A percentile compares a stretch with the other conserved stretches of the same genome.
These are phyloP conservation scores for Trichodelitschia bisporula DNA, from an alignment of 495 filamentous ascomycete species.

Conservation along the genomic window DNA sequence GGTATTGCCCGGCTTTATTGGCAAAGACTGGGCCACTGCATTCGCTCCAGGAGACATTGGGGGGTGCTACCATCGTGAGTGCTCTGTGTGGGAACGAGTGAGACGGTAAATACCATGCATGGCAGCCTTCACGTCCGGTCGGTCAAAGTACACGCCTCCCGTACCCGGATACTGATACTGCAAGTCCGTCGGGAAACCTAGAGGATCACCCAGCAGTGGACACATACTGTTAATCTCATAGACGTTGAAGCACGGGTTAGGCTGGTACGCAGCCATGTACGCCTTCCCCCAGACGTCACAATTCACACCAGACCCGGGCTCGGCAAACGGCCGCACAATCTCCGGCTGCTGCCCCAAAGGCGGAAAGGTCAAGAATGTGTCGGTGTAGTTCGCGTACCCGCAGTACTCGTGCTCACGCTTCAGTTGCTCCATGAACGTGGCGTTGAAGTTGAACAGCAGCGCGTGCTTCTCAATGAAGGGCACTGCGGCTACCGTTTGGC, in stretches of 20 bases:
- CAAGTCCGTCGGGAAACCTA: slow-evolving; percentile 6
- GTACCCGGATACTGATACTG: slow-evolving; percentile 5
- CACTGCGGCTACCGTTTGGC: slow-evolving; percentile 5
- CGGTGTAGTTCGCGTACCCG: slow-evolving; percentile 5
- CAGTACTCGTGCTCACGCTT: slow-evolving; percentile 4
- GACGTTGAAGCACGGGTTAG: slow-evolving; percentile 8
- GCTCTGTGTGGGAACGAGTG: too few species aligned
- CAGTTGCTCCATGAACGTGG: slow-evolving; percentile 5
- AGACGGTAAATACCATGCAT: too few species aligned
- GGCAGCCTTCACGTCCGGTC: slow-evolving; percentile 8
- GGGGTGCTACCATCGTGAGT: slow-evolving; percentile 10
- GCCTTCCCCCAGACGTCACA: slow-evolving; percentile 5
- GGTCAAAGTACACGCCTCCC: slow-evolving; percentile 8
- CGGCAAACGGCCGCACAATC: slow-evolving; percentile 2
- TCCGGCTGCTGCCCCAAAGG: slow-evolving; percentile 4
- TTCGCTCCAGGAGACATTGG: slow-evolving; percentile 8
- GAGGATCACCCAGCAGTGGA: slow-evolving; percentile 4
- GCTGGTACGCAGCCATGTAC: slow-evolving; percentile 3
- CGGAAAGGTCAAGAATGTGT: slow-evolving; percentile 7
- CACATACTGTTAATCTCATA: slow-evolving; percentile 7
- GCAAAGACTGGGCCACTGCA: slow-evolving; percentile 7
- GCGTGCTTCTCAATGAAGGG: slow-evolving; percentile 6
- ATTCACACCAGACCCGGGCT: slow-evolving; percentile 2
- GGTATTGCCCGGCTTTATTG: slow-evolving; percentile 7
- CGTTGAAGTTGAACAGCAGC: slow-evolving; percentile 6